These are phyloP conservation scores for Metschnikowia anglica DNA, from an alignment of 805 yeast species.

Conservation along the genomic window DNA sequence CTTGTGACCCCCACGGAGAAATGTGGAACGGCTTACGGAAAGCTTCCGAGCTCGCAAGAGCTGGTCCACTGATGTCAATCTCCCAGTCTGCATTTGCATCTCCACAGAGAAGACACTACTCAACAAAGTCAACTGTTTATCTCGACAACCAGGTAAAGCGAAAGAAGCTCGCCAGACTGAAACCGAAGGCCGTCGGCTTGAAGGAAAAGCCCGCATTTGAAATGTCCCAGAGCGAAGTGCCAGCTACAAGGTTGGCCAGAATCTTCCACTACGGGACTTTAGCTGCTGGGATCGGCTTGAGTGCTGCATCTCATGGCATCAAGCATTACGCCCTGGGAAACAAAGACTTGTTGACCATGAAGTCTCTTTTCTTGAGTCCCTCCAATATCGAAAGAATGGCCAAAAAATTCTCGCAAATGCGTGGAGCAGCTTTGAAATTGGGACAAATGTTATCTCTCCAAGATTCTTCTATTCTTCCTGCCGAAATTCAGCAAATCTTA, in stretches of 20 bases:
- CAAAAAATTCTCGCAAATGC: constrained; percentile 83
- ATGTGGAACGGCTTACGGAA: constrained; percentile 27
- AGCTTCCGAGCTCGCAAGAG: constrained; percentile 12
- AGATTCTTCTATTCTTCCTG: constrained; percentile 80
- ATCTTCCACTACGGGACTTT: constrained; percentile 89
- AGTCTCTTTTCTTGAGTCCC: constrained; percentile 68
- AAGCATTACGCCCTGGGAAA: constrained; percentile 62
- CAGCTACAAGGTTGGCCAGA: constrained; percentile 82
- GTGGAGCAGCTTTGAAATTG: constrained; percentile 97
- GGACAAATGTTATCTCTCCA: constrained; percentile 98
- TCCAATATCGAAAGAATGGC: constrained; percentile 86
- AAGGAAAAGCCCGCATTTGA: constrained; percentile 35
- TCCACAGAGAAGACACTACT: constrained; percentile 10
- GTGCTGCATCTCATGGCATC: constrained; percentile 76
- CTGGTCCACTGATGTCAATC: neutral
- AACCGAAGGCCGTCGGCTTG: constrained; percentile 20
- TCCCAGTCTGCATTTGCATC: neutral
- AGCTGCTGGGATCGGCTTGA: constrained; percentile 88
- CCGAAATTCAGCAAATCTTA: constrained; percentile 77
- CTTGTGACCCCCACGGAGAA: constrained; percentile 20
- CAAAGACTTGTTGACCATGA: constrained; percentile 45
- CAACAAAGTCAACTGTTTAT: constrained; percentile 14
- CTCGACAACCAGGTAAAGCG: constrained; percentile 14
- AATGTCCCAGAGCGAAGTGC: constrained; percentile 69
- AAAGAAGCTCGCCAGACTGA: constrained; percentile 14